A percentile compares a stretch with the other conserved stretches of the same genome.
Conservation (phyloP, 345 rosid genomes). For the Leavenworthia alabamica region DNA sequence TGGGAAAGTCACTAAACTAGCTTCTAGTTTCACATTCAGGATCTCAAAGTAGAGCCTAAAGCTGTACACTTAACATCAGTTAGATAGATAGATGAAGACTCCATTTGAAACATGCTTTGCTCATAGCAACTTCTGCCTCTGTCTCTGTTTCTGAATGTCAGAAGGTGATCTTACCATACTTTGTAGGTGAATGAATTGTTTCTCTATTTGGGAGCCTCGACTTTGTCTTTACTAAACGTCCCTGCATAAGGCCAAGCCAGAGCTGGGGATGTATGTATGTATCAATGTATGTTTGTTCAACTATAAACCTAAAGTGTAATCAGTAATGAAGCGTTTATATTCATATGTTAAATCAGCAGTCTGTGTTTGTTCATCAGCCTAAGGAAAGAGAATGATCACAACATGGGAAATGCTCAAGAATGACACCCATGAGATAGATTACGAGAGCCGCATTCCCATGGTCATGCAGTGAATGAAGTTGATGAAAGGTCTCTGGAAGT, state of each 20-base stretch:
- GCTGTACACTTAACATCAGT: too few relatives aligned
- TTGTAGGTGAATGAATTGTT: background rate
- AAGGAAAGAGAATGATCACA: constrained; percentile 3
- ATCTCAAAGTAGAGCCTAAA: too few relatives aligned
- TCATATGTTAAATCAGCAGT: background rate
- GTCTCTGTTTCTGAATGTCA: too few relatives aligned
- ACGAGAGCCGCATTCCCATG: constrained; percentile 11
- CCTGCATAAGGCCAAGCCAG: constrained; percentile 26
- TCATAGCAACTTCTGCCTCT: too few relatives aligned
- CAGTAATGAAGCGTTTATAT: constrained; percentile 7
- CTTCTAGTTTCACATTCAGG: too few relatives aligned
- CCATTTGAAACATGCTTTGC: background rate
- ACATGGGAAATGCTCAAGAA: constrained; percentile 20
- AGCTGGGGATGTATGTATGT: constrained; percentile 5
- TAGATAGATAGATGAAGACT: background rate
- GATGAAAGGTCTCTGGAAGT: constrained; percentile 25
- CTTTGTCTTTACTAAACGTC: background rate
- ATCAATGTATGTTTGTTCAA: background rate
- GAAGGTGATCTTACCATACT: background rate
- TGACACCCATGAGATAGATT: constrained; percentile 5
- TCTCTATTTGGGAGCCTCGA: background rate
- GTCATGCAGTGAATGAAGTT: constrained; percentile 33
- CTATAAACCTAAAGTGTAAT: background rate
- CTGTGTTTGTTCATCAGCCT: constrained; percentile 9
- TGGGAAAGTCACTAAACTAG: too few relatives aligned